A percentile compares a stretch with the other conserved stretches of the same genome.
phyloP scores from a whole-genome alignment of 2,329 filamentous ascomycete species.

The Colletotrichum camelliae region DNA sequence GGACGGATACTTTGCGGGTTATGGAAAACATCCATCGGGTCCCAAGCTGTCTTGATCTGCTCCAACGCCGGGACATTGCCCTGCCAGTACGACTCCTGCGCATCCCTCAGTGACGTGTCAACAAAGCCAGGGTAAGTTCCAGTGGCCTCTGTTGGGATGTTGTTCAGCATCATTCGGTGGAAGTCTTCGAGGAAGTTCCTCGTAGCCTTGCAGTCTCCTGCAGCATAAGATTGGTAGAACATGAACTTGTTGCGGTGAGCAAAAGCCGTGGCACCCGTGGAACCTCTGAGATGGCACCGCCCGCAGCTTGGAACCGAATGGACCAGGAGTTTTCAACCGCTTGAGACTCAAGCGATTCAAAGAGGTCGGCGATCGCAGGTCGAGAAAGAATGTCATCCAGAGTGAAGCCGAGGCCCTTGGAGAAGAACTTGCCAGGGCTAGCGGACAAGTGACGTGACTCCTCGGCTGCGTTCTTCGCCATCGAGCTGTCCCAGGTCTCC shows the following conservation, averaged over 20 bases:
- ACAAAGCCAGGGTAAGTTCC: slow-evolving; percentile 69
- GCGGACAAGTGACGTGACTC: slow-evolving; percentile 46
- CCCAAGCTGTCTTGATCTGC: slow-evolving; percentile 54
- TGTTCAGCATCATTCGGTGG: neutral
- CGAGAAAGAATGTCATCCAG: slow-evolving; percentile 45
- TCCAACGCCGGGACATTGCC: slow-evolving; percentile 51
- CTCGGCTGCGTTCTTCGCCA: slow-evolving; percentile 48
- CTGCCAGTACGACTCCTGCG: slow-evolving; percentile 60
- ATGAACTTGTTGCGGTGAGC: slow-evolving; percentile 61
- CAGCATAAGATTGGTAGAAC: slow-evolving; percentile 59
- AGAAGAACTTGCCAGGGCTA: slow-evolving; percentile 49
- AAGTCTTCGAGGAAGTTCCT: neutral
- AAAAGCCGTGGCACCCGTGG: slow-evolving; percentile 57
- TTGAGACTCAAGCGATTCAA: slow-evolving; percentile 50
- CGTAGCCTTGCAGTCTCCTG: slow-evolving; percentile 43
- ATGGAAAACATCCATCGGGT: slow-evolving; percentile 59
- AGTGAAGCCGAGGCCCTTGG: slow-evolving; percentile 54
- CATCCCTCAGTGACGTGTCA: slow-evolving; percentile 48
- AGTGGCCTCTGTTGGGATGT: neutral
- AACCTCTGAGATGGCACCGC: slow-evolving; percentile 58
- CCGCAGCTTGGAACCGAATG: slow-evolving; percentile 59
- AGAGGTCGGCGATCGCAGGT: slow-evolving; percentile 46
- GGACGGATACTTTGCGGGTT: slow-evolving; percentile 59
- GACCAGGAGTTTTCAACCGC: slow-evolving; percentile 55
- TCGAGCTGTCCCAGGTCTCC: slow-evolving; percentile 61